phyloP scores from a whole-genome alignment of 345 rosid genomes.

The Cardamine resedifolia region DNA sequence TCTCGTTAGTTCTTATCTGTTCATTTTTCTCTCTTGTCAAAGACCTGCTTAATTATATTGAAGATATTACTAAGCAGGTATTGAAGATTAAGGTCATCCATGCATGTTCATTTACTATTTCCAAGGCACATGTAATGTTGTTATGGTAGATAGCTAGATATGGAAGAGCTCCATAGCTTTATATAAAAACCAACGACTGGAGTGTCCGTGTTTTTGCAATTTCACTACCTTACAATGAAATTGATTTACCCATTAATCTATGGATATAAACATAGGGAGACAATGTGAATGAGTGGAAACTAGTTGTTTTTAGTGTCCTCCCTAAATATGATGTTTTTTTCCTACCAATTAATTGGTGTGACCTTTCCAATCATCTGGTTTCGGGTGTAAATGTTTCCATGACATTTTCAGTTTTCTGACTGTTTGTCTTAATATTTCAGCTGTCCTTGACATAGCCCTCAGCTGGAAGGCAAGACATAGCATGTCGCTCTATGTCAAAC shows the following conservation, averaged over 20 bases:
- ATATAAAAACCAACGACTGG: background rate
- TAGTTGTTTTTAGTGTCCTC: background rate
- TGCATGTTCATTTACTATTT: background rate
- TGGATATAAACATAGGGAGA: background rate
- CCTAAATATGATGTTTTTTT: background rate
- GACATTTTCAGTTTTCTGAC: conserved; percentile 2
- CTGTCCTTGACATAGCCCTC: conserved; percentile 51
- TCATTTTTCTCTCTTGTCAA: background rate
- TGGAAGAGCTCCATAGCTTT: background rate
- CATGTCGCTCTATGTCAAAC: conserved; percentile 49
- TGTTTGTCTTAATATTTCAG: conserved; percentile 36
- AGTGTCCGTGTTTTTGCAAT: background rate
- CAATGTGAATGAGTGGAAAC: background rate
- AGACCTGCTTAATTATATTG: background rate
- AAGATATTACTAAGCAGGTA: background rate
- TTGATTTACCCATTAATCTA: background rate
- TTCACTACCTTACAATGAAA: background rate
- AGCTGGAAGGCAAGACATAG: conserved; percentile 55
- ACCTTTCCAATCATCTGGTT: background rate
- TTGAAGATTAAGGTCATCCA: background rate
- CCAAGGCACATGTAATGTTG: background rate
- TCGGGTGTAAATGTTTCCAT: background rate
- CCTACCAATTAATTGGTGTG: background rate
- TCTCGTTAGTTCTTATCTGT: background rate
- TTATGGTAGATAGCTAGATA: background rate